Evolutionary conservation across 768 basidiomycete species (phyloP), one percentile per base, ranked within the genome.

Genomic region (Russula emetica): DNA sequence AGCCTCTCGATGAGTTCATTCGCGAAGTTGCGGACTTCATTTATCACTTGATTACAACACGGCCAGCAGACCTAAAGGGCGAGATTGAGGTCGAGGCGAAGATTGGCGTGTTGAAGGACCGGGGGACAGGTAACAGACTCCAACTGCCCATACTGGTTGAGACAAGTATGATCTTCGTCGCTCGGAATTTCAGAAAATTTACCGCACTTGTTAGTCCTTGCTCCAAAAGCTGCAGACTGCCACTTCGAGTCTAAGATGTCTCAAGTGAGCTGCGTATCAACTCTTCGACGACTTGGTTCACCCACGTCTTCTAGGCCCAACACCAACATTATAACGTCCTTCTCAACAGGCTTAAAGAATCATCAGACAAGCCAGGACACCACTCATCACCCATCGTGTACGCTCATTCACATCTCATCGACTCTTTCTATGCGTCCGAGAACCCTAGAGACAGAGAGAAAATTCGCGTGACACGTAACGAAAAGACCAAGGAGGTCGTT

Each of bases 161-260:
- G 72, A 88, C 90, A 56, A 92, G 94, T 94, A 74, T 34, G 38
- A 14, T 62, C 44, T 30, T 16, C 32, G 30, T 56, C 26, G 1
- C 26, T 55, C 24, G 22, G 18, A 5, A 16, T 61, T 22, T 52
- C 40, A 53, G 49, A 42, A 22, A 49, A 69, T 51, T 70, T 49
- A 44, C 44, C n/a, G 9, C 18, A 30, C 24, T 61, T 51, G 58
- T 13, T 71, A 97, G 94, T 95, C 66, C 76, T 96, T 6, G 68
- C 75, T 5, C 85, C 88, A 10, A 83, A 87, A 57, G 76, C 72
- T 38, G 65, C 82, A 3, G 86, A 90, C 55, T 72, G 85, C 60
- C 85, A 86, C 14, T 98, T 98, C 74, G 90, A 94, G 73, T 90
- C 92, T 64, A 94, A 96, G 72, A 98, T 99, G 95, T 83, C 91